phyloP scores from a whole-genome alignment of 805 yeast genomes.

The Wickerhamiella sergipiensis region DNA sequence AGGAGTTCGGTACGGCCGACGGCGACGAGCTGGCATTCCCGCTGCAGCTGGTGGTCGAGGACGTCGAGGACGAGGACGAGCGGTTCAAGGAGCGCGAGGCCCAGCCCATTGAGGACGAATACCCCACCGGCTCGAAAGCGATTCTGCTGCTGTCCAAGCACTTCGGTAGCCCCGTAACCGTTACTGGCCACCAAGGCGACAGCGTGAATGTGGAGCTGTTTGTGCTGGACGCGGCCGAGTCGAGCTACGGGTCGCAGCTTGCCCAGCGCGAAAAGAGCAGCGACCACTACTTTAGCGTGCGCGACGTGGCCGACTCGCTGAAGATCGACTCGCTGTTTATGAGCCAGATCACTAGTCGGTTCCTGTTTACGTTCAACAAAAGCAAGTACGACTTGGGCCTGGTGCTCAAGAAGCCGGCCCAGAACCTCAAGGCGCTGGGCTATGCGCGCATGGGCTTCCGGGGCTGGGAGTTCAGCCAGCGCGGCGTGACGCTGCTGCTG shows the following conservation, averaged over 20 bases:
- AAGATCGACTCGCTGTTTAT: slow-evolving; percentile 50
- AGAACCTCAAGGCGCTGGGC: slow-evolving; percentile 75
- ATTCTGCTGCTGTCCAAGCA: slow-evolving; percentile 77
- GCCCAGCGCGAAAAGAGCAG: slow-evolving; percentile 42
- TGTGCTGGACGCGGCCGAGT: slow-evolving; percentile 32
- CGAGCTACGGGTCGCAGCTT: slow-evolving; percentile 48
- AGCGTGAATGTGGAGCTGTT: slow-evolving; percentile 23
- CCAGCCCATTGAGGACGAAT: slow-evolving; percentile 66
- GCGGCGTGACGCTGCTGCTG: slow-evolving; percentile 52
- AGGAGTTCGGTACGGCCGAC: slow-evolving; percentile 41
- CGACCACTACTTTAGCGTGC: slow-evolving; percentile 50
- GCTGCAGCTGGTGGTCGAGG: slow-evolving; percentile 65
- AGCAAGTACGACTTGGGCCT: slow-evolving; percentile 62
- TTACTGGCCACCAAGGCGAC: slow-evolving; percentile 26
- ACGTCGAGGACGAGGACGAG: slow-evolving; percentile 57
- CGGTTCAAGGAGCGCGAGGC: slow-evolving; percentile 65
- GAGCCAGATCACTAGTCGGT: slow-evolving; percentile 66
- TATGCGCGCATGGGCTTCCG: slow-evolving; percentile 52
- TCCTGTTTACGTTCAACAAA: slow-evolving; percentile 33
- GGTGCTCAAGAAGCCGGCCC: slow-evolving; percentile 68
- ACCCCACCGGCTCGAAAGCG: slow-evolving; percentile 56
- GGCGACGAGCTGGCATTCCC: slow-evolving; percentile 45
- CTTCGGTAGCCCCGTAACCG: slow-evolving; percentile 60
- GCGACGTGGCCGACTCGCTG: slow-evolving; percentile 45
- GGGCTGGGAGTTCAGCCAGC: slow-evolving; percentile 74